A percentile compares a stretch with the other conserved stretches of the same genome.
phyloP scores from a whole-genome alignment of 257 asterid genomes.

The Henckelia pumila region DNA sequence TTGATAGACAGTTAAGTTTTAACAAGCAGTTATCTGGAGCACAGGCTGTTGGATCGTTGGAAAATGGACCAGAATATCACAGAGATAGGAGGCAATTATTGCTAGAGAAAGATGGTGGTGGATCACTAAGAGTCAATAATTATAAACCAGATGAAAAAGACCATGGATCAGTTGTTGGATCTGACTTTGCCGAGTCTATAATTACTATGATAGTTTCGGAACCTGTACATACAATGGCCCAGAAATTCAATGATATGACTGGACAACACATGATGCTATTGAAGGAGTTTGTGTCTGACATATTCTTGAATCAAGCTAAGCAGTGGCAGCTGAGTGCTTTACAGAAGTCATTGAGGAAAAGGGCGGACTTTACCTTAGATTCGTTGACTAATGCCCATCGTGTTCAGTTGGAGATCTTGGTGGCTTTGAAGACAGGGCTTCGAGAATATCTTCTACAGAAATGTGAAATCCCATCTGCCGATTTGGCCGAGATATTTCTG shows the following conservation, averaged over 20 bases:
- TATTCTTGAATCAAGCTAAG: constrained; percentile 59
- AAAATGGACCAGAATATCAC: constrained; percentile 51
- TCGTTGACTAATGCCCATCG: constrained; percentile 57
- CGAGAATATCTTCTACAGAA: constrained; percentile 59
- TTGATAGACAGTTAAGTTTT: constrained; percentile 59
- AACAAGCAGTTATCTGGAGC: constrained; percentile 45
- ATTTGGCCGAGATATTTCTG: constrained; percentile 76
- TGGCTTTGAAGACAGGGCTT: constrained; percentile 78
- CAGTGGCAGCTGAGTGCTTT: constrained; percentile 76
- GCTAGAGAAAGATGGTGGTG: constrained; percentile 52
- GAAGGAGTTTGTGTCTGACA: constrained; percentile 68
- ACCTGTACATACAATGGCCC: constrained; percentile 58
- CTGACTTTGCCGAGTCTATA: constrained; percentile 73
- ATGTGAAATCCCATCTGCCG: constrained; percentile 49
- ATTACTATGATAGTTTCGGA: constrained; percentile 80
- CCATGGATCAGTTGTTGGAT: constrained; percentile 46
- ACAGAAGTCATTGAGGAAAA: constrained; percentile 67
- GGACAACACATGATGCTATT: constrained; percentile 47
- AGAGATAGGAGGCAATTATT: constrained; percentile 44
- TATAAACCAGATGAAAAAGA: constrained; percentile 46
- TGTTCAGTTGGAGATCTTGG: constrained; percentile 76
- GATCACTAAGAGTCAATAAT: constrained; percentile 36
- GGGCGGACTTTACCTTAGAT: constrained; percentile 63
- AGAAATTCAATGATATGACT: constrained; percentile 57
- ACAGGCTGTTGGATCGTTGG: constrained; percentile 56